Evolutionary conservation across 768 basidiomycete genomes (phyloP).

Genomic region (Ramaria sp.): DNA sequence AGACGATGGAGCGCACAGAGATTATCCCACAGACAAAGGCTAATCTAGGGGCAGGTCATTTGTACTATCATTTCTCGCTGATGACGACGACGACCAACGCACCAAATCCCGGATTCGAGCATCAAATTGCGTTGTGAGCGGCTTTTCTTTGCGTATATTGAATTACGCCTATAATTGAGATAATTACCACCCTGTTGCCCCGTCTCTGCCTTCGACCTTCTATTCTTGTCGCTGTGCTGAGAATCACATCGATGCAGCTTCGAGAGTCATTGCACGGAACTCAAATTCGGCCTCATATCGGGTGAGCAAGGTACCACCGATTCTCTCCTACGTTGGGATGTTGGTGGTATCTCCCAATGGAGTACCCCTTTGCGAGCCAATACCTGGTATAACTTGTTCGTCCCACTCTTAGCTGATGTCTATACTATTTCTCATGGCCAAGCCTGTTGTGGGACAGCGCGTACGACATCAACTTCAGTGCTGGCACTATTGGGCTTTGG

Average conservation of each 20-base stretch:
- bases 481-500: slow-evolving; percentile 46
- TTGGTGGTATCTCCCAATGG: slow-evolving; percentile 36
- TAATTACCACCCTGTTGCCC: no score
- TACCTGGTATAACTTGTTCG: slow-evolving; percentile 55
- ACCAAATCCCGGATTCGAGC: slow-evolving; percentile 43
- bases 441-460: slow-evolving; percentile 1
- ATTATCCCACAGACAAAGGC: slow-evolving; percentile 32
- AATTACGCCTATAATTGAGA: not conserved
- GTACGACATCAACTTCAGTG: slow-evolving; percentile 33
- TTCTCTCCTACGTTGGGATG: slow-evolving; percentile 44
- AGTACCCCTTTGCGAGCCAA: slow-evolving; percentile 38
- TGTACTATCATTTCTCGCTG: slow-evolving; percentile 56
- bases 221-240: slow-evolving; percentile 25
- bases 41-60: slow-evolving; percentile 46
- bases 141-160: not conserved
- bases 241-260: slow-evolving; percentile 1
- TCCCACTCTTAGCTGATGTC: slow-evolving; percentile 2
- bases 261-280: slow-evolving; percentile 18
- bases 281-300: slow-evolving; percentile 42
- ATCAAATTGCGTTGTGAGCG: slow-evolving; percentile 37
- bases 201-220: not conserved
- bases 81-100: slow-evolving; percentile 37
- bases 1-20: slow-evolving; percentile 32
- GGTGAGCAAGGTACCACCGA: slow-evolving; percentile 25
- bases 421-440: not conserved